A percentile compares a stretch with the other conserved stretches of the same genome.
These are phyloP conservation scores for Thermoascus crustaceus DNA, from an alignment of 2,329 filamentous ascomycete species.

Conservation along the genomic window DNA sequence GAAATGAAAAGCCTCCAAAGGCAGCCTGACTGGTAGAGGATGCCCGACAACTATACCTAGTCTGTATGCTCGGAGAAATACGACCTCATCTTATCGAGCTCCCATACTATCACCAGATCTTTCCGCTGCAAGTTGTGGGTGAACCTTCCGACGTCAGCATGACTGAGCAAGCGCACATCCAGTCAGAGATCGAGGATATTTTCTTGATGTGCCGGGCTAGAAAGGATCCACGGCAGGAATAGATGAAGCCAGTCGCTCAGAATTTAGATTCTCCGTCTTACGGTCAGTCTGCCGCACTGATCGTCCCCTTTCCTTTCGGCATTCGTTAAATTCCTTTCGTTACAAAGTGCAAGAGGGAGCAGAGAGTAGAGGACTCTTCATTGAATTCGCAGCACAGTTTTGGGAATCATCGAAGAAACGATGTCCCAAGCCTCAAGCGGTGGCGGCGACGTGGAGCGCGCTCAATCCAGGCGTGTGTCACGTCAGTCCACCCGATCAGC, in stretches of 20 bases:
- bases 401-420: background rate
- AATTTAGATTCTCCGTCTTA: no score
- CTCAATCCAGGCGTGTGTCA: slow-evolving; percentile 21
- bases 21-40: no score
- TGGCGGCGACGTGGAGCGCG: slow-evolving; percentile 5
- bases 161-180: slow-evolving; percentile 11
- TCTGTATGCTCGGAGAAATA: background rate
- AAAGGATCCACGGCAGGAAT: background rate
- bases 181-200: background rate
- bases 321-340: background rate
- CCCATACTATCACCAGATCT: background rate
- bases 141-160: slow-evolving; percentile 25
- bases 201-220: background rate
- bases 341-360: background rate
- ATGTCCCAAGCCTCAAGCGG: background rate
- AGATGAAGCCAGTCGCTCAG: no score
- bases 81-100: background rate
- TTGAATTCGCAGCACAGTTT: background rate
- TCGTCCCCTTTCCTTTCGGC: background rate
- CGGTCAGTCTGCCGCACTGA: background rate
- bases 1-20: no score
- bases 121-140: slow-evolving; percentile 4
- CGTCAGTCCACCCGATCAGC: slow-evolving; percentile 27
- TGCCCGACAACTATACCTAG: background rate
- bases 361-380: background rate